phyloP scores from a whole-genome alignment of 805 yeast species.

The Saccharomycopsis synnaedendra region DNA sequence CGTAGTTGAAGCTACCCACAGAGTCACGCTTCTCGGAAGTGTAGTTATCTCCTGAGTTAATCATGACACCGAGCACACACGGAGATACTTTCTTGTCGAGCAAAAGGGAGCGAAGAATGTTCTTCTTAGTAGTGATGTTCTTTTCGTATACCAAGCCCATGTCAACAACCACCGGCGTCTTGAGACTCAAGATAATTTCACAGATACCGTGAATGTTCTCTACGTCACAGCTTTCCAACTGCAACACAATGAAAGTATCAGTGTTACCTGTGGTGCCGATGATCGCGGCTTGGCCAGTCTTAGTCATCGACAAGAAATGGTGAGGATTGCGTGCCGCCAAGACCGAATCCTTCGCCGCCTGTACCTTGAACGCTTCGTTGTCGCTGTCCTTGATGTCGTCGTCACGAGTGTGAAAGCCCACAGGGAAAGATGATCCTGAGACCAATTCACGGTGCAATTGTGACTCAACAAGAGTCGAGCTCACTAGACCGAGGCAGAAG shows the following conservation, averaged over 20 bases:
- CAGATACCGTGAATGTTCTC: too few species aligned
- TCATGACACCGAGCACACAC: constrained; percentile 1
- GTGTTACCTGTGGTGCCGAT: constrained; percentile 38
- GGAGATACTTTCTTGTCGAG: background rate
- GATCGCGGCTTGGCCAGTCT: constrained; percentile 36
- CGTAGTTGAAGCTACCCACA: background rate
- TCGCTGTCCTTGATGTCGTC: background rate
- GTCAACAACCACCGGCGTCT: too few species aligned
- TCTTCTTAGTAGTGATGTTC: background rate
- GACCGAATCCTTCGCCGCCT: constrained; percentile 34
- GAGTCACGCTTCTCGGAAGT: background rate
- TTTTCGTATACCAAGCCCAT: background rate
- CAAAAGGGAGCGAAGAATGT: background rate
- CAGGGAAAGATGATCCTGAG: constrained; percentile 39
- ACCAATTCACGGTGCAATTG: constrained; percentile 39
- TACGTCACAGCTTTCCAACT: too few species aligned
- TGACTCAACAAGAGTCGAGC: constrained; percentile 33
- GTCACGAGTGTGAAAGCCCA: constrained; percentile 28
- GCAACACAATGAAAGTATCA: constrained; percentile 28
- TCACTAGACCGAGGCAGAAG: constrained; percentile 32
- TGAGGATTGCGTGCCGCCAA: constrained; percentile 32
- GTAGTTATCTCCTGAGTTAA: background rate
- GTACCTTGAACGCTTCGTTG: constrained; percentile 19
- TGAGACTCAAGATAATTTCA: too few species aligned
- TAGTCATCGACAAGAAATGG: constrained; percentile 36